Conservation (phyloP, 2,329 filamentous ascomycete genomes). For the Bipolaris gigantea region DNA sequence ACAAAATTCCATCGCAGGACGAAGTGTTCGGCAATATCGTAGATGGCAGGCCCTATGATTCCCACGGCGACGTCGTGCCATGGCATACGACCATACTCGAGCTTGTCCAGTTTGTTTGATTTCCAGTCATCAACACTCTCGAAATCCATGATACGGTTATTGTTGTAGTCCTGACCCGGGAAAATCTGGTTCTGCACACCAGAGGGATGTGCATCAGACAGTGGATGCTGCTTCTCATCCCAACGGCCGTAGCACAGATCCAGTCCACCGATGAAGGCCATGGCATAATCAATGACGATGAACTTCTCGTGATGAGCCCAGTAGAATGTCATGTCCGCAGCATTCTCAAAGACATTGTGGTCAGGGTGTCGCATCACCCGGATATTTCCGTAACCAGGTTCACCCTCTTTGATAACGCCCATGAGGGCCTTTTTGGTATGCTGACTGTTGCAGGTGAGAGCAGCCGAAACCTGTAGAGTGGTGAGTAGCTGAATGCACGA, state of each 20-base stretch:
- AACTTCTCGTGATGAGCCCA: conserved; percentile 99
- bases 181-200: conserved; percentile 82
- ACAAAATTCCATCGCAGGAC: conserved; percentile 94
- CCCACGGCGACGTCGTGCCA: conserved; percentile 98
- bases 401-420: conserved; percentile 77
- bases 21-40: conserved; percentile 95
- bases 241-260: conserved; percentile 96
- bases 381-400: conserved; percentile 85
- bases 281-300: conserved; percentile 86
- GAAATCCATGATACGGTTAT: conserved; percentile 96
- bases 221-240: conserved; percentile 82
- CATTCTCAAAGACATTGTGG: conserved; percentile 92
- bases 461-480: conserved; percentile 40
- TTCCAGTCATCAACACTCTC: conserved; percentile 90
- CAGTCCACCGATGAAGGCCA: conserved; percentile 91
- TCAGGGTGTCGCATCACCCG: conserved; percentile 87
- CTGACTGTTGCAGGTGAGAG: conserved; percentile 83
- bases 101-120: conserved; percentile 87
- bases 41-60: conserved; percentile 83
- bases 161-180: conserved; percentile 97
- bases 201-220: conserved; percentile 85
- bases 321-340: conserved; percentile 94
- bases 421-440: conserved; percentile 91
- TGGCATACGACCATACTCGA: conserved; percentile 91
- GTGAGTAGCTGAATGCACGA: conserved; percentile 6